Evolutionary conservation across 176 grass and related monocot genomes (phyloP), one percentile per base, ranked within the genome.

Genomic region (Rhynchospora breviuscula): DNA sequence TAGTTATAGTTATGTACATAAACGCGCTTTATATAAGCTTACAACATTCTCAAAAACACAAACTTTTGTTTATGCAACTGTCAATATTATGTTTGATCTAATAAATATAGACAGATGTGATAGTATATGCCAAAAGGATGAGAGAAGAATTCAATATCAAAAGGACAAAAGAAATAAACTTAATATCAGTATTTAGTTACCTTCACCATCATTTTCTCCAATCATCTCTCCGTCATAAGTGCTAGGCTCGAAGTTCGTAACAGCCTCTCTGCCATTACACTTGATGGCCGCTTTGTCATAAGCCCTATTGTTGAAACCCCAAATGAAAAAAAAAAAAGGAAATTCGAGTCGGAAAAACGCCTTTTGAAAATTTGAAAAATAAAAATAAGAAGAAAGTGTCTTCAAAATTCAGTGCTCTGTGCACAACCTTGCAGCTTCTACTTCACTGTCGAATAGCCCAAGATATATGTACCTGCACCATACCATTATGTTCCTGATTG

Each of bases 401-500:
- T 81, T 64, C 58, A 81, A 81, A 81, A 81, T 62, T 54, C 79
- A 78, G 73, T 78, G 73, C 84, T 91, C 86, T 86, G 92, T 90
- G 86, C 88, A 88, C 52, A 89, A 99, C 96, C 93, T 99, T 93
- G 96, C 96, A 87, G 96, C 96, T 90, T 95, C 96, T 92, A 89
- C 89, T 95, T 99, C 93, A 80, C 83, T 99, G 96, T 99, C 93
- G 93, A 99, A 99, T 89, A 99, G 91, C 88, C 96, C 96, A 84
- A 99, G 96, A 95, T 99, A 99, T 92, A 99, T 99, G 96, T 99
- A 99, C 93, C 96, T 99, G 96, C 96, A 99, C 84, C 91, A 90
- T 92, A 93, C 86, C 59, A 93, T 71, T 90, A 89, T 14, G 74
- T 90, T 92, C 83, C 60, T 74, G 44, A 90, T 84, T 46, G 84